A percentile compares a stretch with the other conserved stretches of the same genome.
phyloP scores from a whole-genome alignment of 441 rosid genomes.

The Populus hybrid region DNA sequence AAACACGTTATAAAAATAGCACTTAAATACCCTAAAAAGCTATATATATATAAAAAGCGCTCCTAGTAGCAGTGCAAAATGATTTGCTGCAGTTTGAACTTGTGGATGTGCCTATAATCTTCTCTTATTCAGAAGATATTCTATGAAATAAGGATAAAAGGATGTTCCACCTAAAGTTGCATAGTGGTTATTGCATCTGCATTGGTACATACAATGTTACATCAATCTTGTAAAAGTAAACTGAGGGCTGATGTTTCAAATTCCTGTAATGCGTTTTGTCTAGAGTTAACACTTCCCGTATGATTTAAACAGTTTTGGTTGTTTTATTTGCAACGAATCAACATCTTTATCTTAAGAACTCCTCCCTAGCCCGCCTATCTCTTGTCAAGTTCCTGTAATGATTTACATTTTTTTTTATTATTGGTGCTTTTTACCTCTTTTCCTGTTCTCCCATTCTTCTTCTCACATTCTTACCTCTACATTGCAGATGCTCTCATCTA shows the following conservation, averaged over 20 bases:
- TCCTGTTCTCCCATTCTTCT: not conserved
- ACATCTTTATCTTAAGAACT: not conserved
- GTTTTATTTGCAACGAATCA: not conserved
- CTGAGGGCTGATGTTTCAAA: not conserved
- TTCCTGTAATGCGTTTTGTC: not conserved
- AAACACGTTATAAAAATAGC: too few species aligned
- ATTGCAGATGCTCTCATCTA: slow-evolving; percentile 88
- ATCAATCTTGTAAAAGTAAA: not conserved
- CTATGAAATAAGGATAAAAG: not conserved
- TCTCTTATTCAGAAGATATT: not conserved
- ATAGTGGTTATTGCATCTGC: not conserved
- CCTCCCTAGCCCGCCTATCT: not conserved
- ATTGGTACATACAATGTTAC: not conserved
- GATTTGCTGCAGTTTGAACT: not conserved
- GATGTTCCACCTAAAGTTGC: not conserved
- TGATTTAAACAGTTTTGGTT: not conserved
- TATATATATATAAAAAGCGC: too few species aligned
- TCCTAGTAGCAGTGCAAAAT: not conserved
- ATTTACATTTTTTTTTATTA: not conserved
- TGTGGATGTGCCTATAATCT: not conserved
- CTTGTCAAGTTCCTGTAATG: not conserved
- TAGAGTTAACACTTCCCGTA: not conserved
- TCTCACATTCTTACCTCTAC: slow-evolving; percentile 7
- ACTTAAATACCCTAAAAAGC: not conserved
- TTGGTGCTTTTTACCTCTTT: not conserved